Evolutionary conservation across 1,284 basidiomycete species (phyloP), one percentile per base, ranked within the genome.

Genomic region (Austroboletus novae-zelandiae): DNA sequence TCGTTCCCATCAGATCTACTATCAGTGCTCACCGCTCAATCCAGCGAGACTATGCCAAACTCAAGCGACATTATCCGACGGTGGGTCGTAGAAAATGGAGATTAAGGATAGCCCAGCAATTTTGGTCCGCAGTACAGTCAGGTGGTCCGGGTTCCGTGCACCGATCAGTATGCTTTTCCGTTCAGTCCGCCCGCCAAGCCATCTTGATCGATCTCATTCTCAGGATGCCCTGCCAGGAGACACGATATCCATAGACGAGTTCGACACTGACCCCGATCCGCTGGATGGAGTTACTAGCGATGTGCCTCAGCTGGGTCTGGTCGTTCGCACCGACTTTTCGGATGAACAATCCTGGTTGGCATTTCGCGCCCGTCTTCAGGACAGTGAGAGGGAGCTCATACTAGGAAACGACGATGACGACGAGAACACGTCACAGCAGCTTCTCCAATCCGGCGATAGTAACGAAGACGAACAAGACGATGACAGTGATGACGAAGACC

Each of bases 301-400:
- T 43, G 65, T 58, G 5, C 64, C 64, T 0, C 70, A 69, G 13
- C 59, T 74, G 34, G 87, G 86, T 17, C 61, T 89, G 51, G 63
- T 89, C 40, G 64, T 89, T 17, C 80, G 87, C 45, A 83, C 86
- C 7, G 84, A 90, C 61, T 88, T 77, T 60, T 73, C 79, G 2
- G 69, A 86, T 60, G 83, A 88, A 32, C 68, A 69, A 6, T 79
- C 86, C 4, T 90, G 87, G 87, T 59, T 68, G 18, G 56, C 61
- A 1, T 87, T 89, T 64, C 68, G 66, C 50, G 57, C 61, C 15
- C 73, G 74, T 53, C 67, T 90, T 10, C 70, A 73, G 44, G 74
- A 72, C 42, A 73, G 75, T 40, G 80, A 87, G 63, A 71, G 72
- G 53, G 78, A 80, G 48, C 65, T 83, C 44, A 52, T 71, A 11